Evolutionary conservation across 495 filamentous ascomycete genomes (phyloP).

Genomic region (Penicillium arizonense): DNA sequence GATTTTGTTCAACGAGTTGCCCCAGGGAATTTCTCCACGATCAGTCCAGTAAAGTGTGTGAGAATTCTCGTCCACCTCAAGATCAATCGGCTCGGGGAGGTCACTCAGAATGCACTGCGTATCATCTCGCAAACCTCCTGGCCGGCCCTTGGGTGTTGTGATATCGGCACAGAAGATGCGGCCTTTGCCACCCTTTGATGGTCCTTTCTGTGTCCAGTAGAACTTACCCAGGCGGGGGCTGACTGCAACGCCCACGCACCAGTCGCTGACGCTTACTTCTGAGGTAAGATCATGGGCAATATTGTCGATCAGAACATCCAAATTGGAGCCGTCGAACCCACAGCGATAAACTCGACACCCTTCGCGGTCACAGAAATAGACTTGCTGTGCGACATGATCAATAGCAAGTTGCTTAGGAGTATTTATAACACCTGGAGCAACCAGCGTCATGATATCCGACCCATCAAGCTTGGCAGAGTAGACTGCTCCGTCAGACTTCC

Average conservation of each 20-base stretch:
- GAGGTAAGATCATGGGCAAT: constrained; percentile 2
- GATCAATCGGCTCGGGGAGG: constrained; percentile 52
- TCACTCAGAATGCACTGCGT: constrained; percentile 35
- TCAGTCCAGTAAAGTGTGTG: constrained; percentile 53
- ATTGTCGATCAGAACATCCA: constrained; percentile 40
- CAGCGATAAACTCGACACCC: constrained; percentile 46
- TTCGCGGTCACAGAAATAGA: constrained; percentile 57
- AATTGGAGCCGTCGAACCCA: constrained; percentile 42
- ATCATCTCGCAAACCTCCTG: constrained; percentile 24
- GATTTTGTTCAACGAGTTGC: constrained; percentile 44
- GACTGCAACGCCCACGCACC: constrained; percentile 34
- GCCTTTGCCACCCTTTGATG: constrained; percentile 45
- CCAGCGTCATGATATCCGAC: constrained; percentile 28
- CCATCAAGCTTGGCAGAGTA: constrained; percentile 40
- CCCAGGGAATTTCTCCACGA: constrained; percentile 47
- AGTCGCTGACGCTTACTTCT: constrained; percentile 23
- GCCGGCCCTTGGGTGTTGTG: constrained; percentile 19
- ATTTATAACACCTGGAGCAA: constrained; percentile 37
- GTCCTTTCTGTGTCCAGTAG: constrained; percentile 58
- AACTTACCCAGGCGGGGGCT: constrained; percentile 34
- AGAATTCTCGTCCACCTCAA: constrained; percentile 42
- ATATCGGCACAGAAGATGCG: constrained; percentile 49
- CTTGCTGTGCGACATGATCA: constrained; percentile 22
- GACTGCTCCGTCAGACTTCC: constrained; percentile 40
- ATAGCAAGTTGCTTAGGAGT: constrained; percentile 54